Evolutionary conservation across 148 eudicot species (phyloP).

Genomic region (Bassia scoparia): DNA sequence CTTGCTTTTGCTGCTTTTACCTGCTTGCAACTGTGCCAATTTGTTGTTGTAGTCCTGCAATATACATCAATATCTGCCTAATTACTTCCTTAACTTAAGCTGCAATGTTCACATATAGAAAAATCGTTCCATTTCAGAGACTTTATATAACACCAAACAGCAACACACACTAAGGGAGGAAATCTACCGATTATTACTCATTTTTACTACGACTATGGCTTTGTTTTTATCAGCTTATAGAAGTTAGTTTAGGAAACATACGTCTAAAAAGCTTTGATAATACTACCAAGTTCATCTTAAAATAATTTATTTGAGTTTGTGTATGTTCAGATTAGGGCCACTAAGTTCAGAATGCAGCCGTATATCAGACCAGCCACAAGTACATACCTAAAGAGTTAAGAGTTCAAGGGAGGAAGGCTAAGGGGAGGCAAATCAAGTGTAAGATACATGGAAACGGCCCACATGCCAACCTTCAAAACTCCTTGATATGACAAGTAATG

Average conservation of each 20-base stretch:
- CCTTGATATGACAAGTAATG: neutral
- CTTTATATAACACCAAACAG: neutral
- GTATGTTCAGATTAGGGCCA: neutral
- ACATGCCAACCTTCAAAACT: neutral
- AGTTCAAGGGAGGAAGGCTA: neutral
- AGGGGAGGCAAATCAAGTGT: neutral
- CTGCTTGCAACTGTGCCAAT: constrained; percentile 88
- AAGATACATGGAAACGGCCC: neutral
- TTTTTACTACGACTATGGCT: neutral
- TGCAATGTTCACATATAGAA: neutral
- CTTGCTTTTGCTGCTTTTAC: constrained; percentile 98
- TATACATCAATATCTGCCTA: neutral
- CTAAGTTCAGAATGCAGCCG: neutral
- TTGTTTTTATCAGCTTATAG: neutral
- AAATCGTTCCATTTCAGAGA: neutral
- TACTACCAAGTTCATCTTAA: neutral
- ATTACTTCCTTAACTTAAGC: neutral
- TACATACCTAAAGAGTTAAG: neutral
- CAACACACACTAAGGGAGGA: neutral
- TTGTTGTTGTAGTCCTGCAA: constrained; percentile 86
- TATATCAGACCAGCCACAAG: neutral
- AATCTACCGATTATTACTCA: neutral
- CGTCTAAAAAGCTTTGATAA: neutral
- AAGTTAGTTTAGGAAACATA: neutral
- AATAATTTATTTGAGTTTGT: neutral